A percentile compares a stretch with the other conserved stretches of the same genome.
These are phyloP conservation scores for Botrytis fabae DNA, from an alignment of 2,329 filamentous ascomycete species.

Conservation along the genomic window DNA sequence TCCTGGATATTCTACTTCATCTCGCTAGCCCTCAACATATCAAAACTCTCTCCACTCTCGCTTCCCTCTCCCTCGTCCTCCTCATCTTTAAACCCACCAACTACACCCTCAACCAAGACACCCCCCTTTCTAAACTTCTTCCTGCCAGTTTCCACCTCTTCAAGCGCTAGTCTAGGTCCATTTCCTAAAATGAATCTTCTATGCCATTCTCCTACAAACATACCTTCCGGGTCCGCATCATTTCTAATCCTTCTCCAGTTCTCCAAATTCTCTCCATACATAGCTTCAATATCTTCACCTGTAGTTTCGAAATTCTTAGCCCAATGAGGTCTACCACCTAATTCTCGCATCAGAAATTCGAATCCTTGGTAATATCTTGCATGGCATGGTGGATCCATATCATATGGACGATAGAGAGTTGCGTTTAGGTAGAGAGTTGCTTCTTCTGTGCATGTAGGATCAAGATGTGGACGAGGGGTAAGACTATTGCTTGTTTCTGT, in stretches of 20 bases:
- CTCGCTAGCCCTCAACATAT: constrained; percentile 34
- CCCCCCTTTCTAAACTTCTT: constrained; percentile 34
- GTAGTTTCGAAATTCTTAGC: constrained; percentile 81
- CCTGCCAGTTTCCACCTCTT: constrained; percentile 37
- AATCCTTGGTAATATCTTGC: constrained; percentile 84
- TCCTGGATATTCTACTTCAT: constrained; percentile 10
- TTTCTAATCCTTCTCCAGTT: constrained; percentile 69
- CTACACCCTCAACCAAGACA: constrained; percentile 30
- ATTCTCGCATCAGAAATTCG: constrained; percentile 84
- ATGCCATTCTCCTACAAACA: constrained; percentile 93
- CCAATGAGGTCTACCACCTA: constrained; percentile 84
- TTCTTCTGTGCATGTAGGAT: constrained; percentile 66
- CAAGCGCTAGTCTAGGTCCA: constrained; percentile 33
- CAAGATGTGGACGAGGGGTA: constrained; percentile 61
- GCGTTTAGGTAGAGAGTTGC: constrained; percentile 88
- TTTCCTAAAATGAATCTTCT: constrained; percentile 60
- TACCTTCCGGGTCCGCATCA: constrained; percentile 73
- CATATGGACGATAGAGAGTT: constrained; percentile 82
- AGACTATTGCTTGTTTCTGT: constrained; percentile 61
- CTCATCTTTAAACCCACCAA: constrained; percentile 21
- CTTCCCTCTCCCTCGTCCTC: constrained; percentile 24
- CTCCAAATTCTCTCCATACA: constrained; percentile 69
- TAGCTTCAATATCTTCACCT: constrained; percentile 59
- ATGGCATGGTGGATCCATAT: constrained; percentile 72
- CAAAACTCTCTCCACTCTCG: constrained; percentile 36